Base-by-base conservation (phyloP, 345 rosid species). In the Gossypium thurberi region DNA sequence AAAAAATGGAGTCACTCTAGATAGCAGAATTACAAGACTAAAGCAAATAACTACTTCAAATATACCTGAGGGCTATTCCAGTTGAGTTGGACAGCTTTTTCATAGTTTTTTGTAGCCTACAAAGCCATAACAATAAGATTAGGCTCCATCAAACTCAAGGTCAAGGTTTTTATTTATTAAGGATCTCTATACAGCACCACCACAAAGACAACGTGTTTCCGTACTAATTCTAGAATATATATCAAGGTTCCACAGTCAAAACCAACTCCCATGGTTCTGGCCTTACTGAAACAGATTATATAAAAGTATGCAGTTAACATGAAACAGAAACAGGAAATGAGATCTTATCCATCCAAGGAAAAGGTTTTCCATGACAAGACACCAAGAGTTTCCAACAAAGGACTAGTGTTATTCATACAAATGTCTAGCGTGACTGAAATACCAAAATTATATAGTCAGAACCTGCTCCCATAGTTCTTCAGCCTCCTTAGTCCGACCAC, bases 381-480 rank as follows among this genome's bases (percentile, higher is more conserved):
- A 17, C 44, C 21, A 0, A 47, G 23, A 28, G 53, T 26, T 50
- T 17, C 46, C 59, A 50, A 68, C 46, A 68, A 50, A 68, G 23
- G 43, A 37, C 59, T 26, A 17, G 72, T 50, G 25, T 50, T 17
- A 26, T 8, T 50, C 46, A 51, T 68, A 26, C 46, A 50, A 5
- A 42, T 25, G 18, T 44, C 53, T 58, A 58, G 37, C 28, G 48
- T 21, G 56, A 68, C 51, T 13, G 63, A 23, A 53, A 46, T 43
- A 37, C 57, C 66, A 76, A 69, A 65, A 70, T 44, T 65, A 72
- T 51, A 53, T 15, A 47, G 14, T 61, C 59, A 62, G 42, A 76
- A 92, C 99, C 89, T 90, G 98, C 84, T 88, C 87, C 99, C 99
- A 96, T 52, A 93, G 75, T 85, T 96, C 97, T 86, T 96, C 99